These are phyloP conservation scores for Postia placenta DNA, from an alignment of 768 basidiomycete species.

Conservation along the genomic window DNA sequence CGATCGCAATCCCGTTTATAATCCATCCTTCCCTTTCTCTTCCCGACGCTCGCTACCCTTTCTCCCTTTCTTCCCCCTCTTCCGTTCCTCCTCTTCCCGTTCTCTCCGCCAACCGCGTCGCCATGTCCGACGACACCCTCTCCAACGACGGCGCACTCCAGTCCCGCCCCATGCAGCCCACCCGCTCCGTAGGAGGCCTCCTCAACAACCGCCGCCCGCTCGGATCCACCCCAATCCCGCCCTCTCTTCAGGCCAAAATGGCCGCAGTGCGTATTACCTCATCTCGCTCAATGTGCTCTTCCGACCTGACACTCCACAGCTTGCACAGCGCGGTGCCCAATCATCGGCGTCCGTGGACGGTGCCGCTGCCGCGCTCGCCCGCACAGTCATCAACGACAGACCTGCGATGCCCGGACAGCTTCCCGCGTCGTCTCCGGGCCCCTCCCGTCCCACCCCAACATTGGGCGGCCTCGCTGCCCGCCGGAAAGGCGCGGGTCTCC, in stretches of 20 bases:
- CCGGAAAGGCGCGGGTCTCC: conserved; percentile 11
- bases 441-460: conserved; percentile 9
- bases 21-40: conserved; percentile 6
- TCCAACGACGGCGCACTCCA: conserved; percentile 1
- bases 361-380: conserved; percentile 34
- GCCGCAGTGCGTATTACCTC: conserved; percentile 56
- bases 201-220: conserved; percentile 36
- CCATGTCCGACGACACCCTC: conserved; percentile 19
- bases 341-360: conserved; percentile 33
- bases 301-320: conserved; percentile 27
- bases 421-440: conserved; percentile 24
- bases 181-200: conserved; percentile 31
- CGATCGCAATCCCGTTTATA: not conserved
- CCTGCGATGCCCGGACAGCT: conserved; percentile 7
- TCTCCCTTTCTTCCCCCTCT: conserved; percentile 2
- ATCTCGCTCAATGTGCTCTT: conserved; percentile 9
- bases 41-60: too few species aligned
- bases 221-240: conserved; percentile 71
- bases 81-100: conserved; percentile 14
- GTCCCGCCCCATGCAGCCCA: not conserved
- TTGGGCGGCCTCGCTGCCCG: conserved; percentile 22
- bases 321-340: conserved; percentile 36
- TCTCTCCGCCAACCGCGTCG: conserved; percentile 1
- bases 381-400: conserved; percentile 23
- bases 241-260: conserved; percentile 89